Conservation (phyloP, 1,284 basidiomycete genomes). For the Apiotrichum siamense region DNA sequence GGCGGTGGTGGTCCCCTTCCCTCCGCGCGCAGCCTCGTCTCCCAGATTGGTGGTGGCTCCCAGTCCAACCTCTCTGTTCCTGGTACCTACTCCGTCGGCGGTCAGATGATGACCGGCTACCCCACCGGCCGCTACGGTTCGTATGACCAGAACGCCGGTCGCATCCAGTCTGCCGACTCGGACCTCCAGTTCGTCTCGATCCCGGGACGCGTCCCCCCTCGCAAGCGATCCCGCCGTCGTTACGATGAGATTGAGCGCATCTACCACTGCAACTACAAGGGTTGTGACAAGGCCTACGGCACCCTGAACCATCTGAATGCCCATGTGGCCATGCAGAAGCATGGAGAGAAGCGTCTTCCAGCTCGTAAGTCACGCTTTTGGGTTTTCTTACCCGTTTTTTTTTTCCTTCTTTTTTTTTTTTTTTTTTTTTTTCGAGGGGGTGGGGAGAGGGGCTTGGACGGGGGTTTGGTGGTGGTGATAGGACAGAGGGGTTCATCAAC, state of each 20-base stretch:
- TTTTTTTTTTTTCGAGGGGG: too few species aligned
- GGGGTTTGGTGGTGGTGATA: too few species aligned
- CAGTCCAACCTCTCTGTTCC: background rate
- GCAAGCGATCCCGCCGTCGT: slow-evolving; percentile 47
- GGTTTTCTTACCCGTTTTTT: too few species aligned
- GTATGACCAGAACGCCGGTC: slow-evolving; percentile 19
- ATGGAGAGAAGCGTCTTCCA: slow-evolving; percentile 53
- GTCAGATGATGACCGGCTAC: slow-evolving; percentile 8
- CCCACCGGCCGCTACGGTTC: slow-evolving; percentile 24
- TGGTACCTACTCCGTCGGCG: slow-evolving; percentile 1
- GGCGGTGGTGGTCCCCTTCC: slow-evolving; percentile 24
- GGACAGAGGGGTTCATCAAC: too few species aligned
- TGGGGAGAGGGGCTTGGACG: too few species aligned
- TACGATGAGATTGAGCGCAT: slow-evolving; percentile 55
- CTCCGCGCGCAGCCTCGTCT: slow-evolving; percentile 30
- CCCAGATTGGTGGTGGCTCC: slow-evolving; percentile 16
- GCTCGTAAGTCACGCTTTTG: slow-evolving; percentile 50
- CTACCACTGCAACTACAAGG: slow-evolving; percentile 53
- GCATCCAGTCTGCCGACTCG: slow-evolving; percentile 1
- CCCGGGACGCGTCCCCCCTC: slow-evolving; percentile 29
- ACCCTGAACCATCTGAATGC: slow-evolving; percentile 56
- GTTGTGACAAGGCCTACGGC: slow-evolving; percentile 53
- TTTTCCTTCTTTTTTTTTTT: background rate
- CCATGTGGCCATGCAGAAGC: slow-evolving; percentile 56
- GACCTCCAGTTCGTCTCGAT: slow-evolving; percentile 21